phyloP scores from a whole-genome alignment of 768 basidiomycete genomes.

The Lentinula sp. region DNA sequence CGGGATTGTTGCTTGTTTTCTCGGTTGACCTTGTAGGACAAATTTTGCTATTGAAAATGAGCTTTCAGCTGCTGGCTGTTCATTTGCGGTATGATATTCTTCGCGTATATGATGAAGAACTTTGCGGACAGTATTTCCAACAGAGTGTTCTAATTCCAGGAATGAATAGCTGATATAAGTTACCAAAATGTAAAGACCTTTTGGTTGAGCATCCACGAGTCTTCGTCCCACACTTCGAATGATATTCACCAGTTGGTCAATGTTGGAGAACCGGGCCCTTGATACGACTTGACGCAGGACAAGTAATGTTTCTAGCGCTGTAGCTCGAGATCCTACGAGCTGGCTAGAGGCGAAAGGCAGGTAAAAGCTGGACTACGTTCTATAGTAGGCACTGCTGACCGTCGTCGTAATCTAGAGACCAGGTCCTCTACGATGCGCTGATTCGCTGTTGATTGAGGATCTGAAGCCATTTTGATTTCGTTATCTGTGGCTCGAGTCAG shows the following conservation, averaged over 20 bases:
- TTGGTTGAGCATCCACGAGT: conserved; percentile 88
- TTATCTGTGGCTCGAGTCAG: no score
- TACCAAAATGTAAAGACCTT: conserved; percentile 49
- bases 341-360: conserved; percentile 46
- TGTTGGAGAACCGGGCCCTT: conserved; percentile 77
- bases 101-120: conserved; percentile 92
- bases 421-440: conserved; percentile 63
- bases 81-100: conserved; percentile 81
- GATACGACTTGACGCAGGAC: conserved; percentile 88
- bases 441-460: conserved; percentile 28
- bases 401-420: conserved; percentile 62
- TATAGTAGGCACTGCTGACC: conserved; percentile 39
- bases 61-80: conserved; percentile 28
- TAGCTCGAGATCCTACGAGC: conserved; percentile 83
- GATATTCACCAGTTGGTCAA: conserved; percentile 77
- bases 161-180: background rate
- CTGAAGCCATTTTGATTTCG: conserved; percentile 33
- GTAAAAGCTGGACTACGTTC: conserved; percentile 12
- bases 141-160: conserved; percentile 71
- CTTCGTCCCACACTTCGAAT: conserved; percentile 76
- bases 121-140: conserved; percentile 91
- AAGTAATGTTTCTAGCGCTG: conserved; percentile 85
- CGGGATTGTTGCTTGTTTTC: conserved; percentile 30
- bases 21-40: conserved; percentile 73
- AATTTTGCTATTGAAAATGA: conserved; percentile 78